Percentiles rank a stretch among this genome's conserved stretches.
Evolutionary conservation across 805 yeast genomes (phyloP).

Genomic region (Saitoella complicata): DNA sequence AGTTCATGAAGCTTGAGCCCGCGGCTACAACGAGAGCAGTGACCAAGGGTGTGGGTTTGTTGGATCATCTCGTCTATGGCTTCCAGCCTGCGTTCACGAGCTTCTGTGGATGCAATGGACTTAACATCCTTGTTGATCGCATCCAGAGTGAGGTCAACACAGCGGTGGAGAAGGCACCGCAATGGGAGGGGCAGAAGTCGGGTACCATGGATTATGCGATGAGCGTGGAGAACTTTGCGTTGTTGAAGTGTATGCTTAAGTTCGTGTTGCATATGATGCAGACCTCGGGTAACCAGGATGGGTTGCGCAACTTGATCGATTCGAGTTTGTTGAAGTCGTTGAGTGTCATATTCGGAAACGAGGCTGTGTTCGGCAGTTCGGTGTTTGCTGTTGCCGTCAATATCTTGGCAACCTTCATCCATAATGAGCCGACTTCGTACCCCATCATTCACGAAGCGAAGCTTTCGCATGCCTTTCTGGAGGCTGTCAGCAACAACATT

Average conservation of each 20-base stretch:
- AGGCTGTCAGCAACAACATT: conserved; percentile 38
- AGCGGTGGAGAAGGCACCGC: conserved; percentile 23
- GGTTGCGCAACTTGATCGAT: conserved; percentile 72
- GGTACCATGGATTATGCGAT: conserved; percentile 16
- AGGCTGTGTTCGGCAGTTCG: conserved; percentile 49
- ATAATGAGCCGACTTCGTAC: conserved; percentile 82
- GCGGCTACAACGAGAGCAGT: conserved; percentile 39
- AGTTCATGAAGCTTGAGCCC: conserved; percentile 35
- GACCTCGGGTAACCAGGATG: conserved; percentile 58
- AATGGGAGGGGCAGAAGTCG: conserved; percentile 3
- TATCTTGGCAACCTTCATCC: conserved; percentile 53
- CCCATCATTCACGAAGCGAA: conserved; percentile 64
- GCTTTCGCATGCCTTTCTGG: conserved; percentile 47
- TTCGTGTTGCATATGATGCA: conserved; percentile 47
- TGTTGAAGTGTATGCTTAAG: conserved; percentile 43
- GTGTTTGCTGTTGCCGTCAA: conserved; percentile 45
- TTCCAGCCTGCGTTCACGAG: conserved; percentile 33
- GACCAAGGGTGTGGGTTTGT: conserved; percentile 46
- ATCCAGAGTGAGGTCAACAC: conserved; percentile 45
- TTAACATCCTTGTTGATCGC: conserved; percentile 40
- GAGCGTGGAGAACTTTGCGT: conserved; percentile 20
- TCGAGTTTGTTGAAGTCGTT: conserved; percentile 55
- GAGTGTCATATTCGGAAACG: conserved; percentile 40
- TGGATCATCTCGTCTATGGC: conserved; percentile 28
- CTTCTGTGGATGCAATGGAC: conserved; percentile 54